Conservation (phyloP, 768 basidiomycete genomes). For the Hemileccinum impolitum region DNA sequence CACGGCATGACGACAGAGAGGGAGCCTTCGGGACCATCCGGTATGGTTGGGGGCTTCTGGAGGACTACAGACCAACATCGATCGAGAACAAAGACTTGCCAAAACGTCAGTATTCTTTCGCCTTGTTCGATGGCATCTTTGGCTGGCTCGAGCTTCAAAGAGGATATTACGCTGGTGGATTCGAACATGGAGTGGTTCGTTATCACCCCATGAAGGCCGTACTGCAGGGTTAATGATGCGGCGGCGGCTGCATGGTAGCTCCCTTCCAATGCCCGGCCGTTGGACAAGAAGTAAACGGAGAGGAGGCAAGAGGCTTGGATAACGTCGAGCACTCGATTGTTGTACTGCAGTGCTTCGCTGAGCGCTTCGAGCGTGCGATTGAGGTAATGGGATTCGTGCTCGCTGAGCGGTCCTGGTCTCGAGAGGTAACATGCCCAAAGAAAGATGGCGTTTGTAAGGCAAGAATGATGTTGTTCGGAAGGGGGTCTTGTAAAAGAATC, state of each 20-base stretch:
- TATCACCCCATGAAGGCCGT: conserved; percentile 55
- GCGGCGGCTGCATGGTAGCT: conserved; percentile 75
- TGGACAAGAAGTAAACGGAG: conserved; percentile 72
- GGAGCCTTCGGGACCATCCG: conserved; percentile 56
- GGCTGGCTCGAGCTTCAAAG: conserved; percentile 52
- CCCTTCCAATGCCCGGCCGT: conserved; percentile 74
- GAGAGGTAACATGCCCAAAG: conserved; percentile 83
- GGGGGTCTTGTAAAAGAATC: conserved; percentile 53
- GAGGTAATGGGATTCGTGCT: conserved; percentile 73
- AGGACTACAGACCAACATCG: conserved; percentile 77
- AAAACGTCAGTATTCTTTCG: conserved; percentile 73
- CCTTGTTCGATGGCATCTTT: conserved; percentile 61
- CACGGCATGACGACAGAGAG: conserved; percentile 69
- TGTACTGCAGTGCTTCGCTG: conserved; percentile 56
- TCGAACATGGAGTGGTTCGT: conserved; percentile 34
- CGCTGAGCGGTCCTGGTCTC: conserved; percentile 62
- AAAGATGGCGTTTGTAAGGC: conserved; percentile 76
- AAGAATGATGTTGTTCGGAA: conserved; percentile 68
- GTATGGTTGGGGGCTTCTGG: conserved; percentile 62
- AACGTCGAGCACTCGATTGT: conserved; percentile 59
- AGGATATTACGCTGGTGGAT: conserved; percentile 31
- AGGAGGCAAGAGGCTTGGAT: conserved; percentile 76
- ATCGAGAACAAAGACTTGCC: conserved; percentile 81
- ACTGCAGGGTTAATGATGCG: conserved; percentile 69
- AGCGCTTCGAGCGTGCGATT: conserved; percentile 58